A percentile compares a stretch with the other conserved stretches of the same genome.
phyloP scores from a whole-genome alignment of 306 rosid genomes.

The Neltuma alba region DNA sequence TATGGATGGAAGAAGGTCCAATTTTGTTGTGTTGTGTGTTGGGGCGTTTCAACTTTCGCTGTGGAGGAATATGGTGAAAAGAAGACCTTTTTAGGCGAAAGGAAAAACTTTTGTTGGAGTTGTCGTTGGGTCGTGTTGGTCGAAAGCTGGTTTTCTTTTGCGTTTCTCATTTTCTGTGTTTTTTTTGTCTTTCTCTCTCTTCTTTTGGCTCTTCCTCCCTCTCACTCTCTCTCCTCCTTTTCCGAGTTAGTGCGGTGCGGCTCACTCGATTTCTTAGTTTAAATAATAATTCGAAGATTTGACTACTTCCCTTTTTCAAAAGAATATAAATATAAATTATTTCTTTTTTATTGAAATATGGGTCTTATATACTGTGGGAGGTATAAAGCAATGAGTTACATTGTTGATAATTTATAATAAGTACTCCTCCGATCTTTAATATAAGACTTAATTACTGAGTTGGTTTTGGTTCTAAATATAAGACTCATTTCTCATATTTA shows the following conservation, averaged over 20 bases:
- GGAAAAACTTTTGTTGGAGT: conserved; percentile 25
- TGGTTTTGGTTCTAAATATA: no score
- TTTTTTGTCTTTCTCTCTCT: conserved; percentile 26
- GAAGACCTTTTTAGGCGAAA: conserved; percentile 20
- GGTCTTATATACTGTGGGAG: no score
- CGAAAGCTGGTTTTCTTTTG: conserved; percentile 55
- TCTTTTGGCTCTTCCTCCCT: conserved; percentile 1
- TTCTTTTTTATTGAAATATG: background rate
- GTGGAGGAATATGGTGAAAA: conserved; percentile 30
- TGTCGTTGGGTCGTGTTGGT: conserved; percentile 39
- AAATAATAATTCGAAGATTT: background rate
- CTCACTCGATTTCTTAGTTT: conserved; percentile 4
- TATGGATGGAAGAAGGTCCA: conserved; percentile 7
- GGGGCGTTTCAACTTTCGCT: conserved; percentile 32
- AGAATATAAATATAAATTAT: background rate
- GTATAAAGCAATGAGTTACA: background rate
- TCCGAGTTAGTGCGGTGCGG: background rate
- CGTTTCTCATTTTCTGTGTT: conserved; percentile 22
- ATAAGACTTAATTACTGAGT: no score
- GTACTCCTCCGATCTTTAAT: no score
- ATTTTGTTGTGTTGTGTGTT: conserved; percentile 21
- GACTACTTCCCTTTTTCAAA: background rate
- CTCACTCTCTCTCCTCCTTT: background rate
- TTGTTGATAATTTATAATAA: no score
- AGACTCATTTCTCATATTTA: no score